Conservation (phyloP, 805 yeast genomes). For the Lachancea dasiensis region DNA sequence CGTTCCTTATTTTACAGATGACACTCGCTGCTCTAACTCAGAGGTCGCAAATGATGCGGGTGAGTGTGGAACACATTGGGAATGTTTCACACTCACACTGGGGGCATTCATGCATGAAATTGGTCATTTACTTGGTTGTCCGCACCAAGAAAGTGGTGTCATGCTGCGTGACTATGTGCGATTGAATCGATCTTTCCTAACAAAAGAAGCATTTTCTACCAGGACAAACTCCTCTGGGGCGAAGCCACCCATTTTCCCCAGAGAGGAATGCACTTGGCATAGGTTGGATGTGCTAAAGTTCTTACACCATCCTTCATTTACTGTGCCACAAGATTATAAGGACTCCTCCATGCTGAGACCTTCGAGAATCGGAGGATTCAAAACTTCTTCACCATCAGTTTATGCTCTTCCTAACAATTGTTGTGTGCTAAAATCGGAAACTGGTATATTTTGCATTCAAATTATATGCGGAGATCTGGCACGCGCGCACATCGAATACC, state of each 20-base stretch:
- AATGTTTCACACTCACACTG: conserved; percentile 72
- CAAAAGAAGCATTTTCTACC: conserved; percentile 55
- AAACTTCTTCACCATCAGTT: conserved; percentile 35
- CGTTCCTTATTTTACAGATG: conserved; percentile 62
- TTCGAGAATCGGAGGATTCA: conserved; percentile 29
- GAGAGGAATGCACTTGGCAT: conserved; percentile 83
- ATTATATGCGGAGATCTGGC: conserved; percentile 50
- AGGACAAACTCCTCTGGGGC: conserved; percentile 47
- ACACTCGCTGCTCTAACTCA: conserved; percentile 50
- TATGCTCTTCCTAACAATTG: conserved; percentile 42
- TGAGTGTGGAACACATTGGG: conserved; percentile 87
- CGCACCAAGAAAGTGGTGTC: conserved; percentile 85
- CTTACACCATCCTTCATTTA: conserved; percentile 73
- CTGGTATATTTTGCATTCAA: conserved; percentile 76
- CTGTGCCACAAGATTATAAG: conserved; percentile 55
- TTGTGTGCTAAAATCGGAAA: conserved; percentile 43
- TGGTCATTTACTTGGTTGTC: conserved; percentile 87
- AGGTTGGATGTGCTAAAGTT: conserved; percentile 73
- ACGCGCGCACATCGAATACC: conserved; percentile 52
- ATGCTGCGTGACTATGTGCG: conserved; percentile 84
- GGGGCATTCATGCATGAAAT: conserved; percentile 97
- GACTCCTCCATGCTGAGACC: conserved; percentile 39
- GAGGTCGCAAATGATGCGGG: conserved; percentile 89
- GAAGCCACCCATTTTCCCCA: conserved; percentile 42
- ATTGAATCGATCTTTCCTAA: conserved; percentile 74